These are phyloP conservation scores for Leccinum disarticulatum DNA, from an alignment of 768 basidiomycete species.

Conservation along the genomic window DNA sequence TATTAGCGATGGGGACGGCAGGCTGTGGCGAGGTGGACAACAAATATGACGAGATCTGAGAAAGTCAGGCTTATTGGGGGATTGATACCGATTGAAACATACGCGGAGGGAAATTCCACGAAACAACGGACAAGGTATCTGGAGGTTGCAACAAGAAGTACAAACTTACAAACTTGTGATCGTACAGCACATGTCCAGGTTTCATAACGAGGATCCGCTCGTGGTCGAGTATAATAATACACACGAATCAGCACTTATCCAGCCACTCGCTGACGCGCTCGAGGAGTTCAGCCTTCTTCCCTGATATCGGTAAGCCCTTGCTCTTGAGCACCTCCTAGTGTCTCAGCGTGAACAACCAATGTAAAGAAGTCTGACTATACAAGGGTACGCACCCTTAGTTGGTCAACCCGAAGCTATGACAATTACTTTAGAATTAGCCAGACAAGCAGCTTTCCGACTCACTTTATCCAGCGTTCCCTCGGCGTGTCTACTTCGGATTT, in stretches of 20 bases:
- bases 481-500: constrained; percentile 67
- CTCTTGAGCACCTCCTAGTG: constrained; percentile 69
- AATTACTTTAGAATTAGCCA: constrained; percentile 8
- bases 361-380: background rate
- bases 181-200: background rate
- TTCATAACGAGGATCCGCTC: background rate
- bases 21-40: background rate
- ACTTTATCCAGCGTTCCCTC: constrained; percentile 67
- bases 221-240: background rate
- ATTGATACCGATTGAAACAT: constrained; percentile 8
- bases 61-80: background rate
- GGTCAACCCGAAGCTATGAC: constrained; percentile 69
- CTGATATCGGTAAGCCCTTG: constrained; percentile 59
- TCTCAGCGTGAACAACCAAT: background rate
- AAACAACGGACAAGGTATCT: background rate
- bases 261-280: constrained; percentile 68
- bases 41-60: background rate
- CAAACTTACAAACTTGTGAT: background rate
- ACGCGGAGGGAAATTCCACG: background rate
- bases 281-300: constrained; percentile 72
- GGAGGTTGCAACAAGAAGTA: background rate
- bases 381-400: constrained; percentile 59
- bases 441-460: constrained; percentile 16
- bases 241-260: constrained; percentile 31
- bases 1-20: background rate